Percentiles rank a stretch among this genome's conserved stretches.
These are phyloP conservation scores for Striga hermonthica DNA, from an alignment of 305 asterid species.

Conservation along the genomic window DNA sequence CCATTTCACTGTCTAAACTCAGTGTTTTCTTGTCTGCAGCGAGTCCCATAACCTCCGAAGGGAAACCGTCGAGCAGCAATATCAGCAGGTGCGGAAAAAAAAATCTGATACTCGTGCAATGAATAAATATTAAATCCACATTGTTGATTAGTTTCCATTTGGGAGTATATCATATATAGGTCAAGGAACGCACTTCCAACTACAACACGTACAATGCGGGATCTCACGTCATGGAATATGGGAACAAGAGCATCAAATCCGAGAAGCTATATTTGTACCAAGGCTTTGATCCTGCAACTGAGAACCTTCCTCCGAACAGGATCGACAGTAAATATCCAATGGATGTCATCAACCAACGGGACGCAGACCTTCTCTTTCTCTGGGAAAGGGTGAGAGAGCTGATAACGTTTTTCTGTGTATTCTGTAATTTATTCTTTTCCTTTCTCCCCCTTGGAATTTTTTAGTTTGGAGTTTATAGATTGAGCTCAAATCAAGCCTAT, in stretches of 20 bases:
- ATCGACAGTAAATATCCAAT: slow-evolving; percentile 27
- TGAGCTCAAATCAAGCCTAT: neutral
- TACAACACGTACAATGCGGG: slow-evolving; percentile 49
- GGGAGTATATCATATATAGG: slow-evolving; percentile 42
- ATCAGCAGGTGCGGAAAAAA: slow-evolving; percentile 43
- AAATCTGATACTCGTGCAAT: too few relatives aligned
- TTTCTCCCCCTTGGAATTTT: too few relatives aligned
- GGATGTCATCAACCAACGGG: slow-evolving; percentile 77
- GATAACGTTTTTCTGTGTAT: too few relatives aligned
- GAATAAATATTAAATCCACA: too few relatives aligned
- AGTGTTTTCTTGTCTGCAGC: slow-evolving; percentile 34
- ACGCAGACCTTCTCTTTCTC: slow-evolving; percentile 63
- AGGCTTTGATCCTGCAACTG: slow-evolving; percentile 71
- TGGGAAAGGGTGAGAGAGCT: slow-evolving; percentile 60
- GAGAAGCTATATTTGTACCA: slow-evolving; percentile 67
- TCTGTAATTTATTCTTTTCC: too few relatives aligned
- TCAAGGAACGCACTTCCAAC: slow-evolving; percentile 73
- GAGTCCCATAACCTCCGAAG: slow-evolving; percentile 74
- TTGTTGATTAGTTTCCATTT: slow-evolving; percentile 1
- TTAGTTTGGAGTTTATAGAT: neutral
- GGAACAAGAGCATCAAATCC: slow-evolving; percentile 52
- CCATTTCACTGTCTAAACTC: neutral
- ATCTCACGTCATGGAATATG: slow-evolving; percentile 96
- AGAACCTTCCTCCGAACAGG: slow-evolving; percentile 56
- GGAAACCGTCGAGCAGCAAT: slow-evolving; percentile 71